Evolutionary conservation across 2,329 filamentous ascomycete genomes (phyloP), one percentile per base, ranked within the genome.

Genomic region (Nigrospora oryzae): DNA sequence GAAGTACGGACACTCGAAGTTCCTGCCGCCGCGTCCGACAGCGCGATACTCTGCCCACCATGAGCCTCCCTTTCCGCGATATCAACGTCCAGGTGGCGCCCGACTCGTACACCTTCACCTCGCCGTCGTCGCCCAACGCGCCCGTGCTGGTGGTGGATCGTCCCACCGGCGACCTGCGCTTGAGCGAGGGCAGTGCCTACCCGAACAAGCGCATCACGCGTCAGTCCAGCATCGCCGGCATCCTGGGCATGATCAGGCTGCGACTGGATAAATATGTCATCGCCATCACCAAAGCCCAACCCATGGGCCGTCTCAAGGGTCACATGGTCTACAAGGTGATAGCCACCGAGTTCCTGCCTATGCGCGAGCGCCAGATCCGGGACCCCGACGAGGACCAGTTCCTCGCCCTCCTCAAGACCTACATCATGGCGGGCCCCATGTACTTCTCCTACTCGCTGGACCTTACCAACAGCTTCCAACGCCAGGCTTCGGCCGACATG

Each of bases 371-470:
- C 53, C 84, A 88, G 53, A 81, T 97, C 50, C 88, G 86, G 66
- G 93, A 98, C 60, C 81, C 84, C 38, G 93, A 98, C 63, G 93
- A 98, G 73, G 91, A 97, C 66, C 86, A 81, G 55, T 97, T 96
- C 65, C 77, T 97, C 44, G 68, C 74, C 41, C 75, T 97, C 44
- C 78, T 98, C 55, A 89, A 89, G 65, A 80, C 77, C 40, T 82
- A 93, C 50, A 77, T 98, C 55, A 85, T 86, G 63, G 83, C 79
- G 12, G 87, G 86, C 0, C 89, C 91, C 10, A 89, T 97, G 84
- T 97, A 95, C 75, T 98, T 96, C 60, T 97, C 93, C 46, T 98
- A 98, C 71, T 91, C 90, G 10, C 81, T 95, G 63, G 93, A 98
- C 66, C 77, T 98, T 52, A 98, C 93, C 55, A 98, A 95, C 72